A percentile compares a stretch with the other conserved stretches of the same genome.
These are phyloP conservation scores for Chimonanthus praecox DNA, from an alignment of 164 flowering plant species.

Conservation along the genomic window DNA sequence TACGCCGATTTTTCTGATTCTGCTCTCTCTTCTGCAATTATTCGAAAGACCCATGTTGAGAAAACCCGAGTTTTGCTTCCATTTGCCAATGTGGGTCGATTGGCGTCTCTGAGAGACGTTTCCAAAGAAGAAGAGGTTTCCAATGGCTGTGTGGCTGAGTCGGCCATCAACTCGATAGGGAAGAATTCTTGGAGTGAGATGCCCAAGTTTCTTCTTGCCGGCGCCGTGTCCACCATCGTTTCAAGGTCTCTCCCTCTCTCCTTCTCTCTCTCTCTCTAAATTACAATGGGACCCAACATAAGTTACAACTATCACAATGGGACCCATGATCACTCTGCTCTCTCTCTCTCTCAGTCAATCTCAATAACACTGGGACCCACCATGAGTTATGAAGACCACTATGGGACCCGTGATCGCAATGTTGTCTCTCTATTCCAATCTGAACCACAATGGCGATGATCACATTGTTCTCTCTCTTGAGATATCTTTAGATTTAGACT, in stretches of 20 bases:
- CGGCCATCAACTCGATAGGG: neutral
- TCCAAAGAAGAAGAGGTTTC: neutral
- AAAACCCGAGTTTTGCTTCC: neutral
- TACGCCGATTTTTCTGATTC: conserved; percentile 1
- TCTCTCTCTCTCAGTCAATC: neutral
- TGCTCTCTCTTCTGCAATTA: conserved; percentile 7
- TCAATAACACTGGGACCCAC: neutral
- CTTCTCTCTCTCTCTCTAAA: neutral
- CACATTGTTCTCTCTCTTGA: no score
- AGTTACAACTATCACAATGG: no score
- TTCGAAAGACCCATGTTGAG: conserved; percentile 1
- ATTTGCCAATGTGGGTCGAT: neutral
- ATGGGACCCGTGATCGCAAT: no score
- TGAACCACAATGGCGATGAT: no score
- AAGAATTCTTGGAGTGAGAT: conserved; percentile 9
- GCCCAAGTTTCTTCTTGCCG: conserved; percentile 19
- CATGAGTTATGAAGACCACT: no score
- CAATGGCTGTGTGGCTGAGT: neutral
- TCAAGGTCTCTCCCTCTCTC: conserved; percentile 9
- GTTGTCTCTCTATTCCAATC: no score
- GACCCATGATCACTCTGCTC: no score
- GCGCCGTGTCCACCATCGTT: conserved; percentile 14
- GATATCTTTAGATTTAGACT: no score
- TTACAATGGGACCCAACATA: neutral
- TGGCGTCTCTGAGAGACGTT: neutral